These are phyloP conservation scores for Barnettozyma wickerhamii DNA, from an alignment of 805 yeast genomes.

Conservation along the genomic window DNA sequence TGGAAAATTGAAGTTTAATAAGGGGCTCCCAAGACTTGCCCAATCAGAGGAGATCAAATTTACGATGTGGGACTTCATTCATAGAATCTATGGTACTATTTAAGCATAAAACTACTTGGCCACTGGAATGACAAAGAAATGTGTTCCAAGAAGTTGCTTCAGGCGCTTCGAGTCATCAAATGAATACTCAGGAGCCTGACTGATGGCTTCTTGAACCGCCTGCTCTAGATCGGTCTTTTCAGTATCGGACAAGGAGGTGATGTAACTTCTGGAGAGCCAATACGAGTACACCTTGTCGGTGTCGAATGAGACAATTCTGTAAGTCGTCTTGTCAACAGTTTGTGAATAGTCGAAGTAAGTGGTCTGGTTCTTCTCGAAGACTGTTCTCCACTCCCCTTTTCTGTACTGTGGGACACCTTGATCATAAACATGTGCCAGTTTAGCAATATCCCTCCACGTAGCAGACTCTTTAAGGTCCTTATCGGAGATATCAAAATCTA, in stretches of 20 bases:
- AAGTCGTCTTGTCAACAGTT: conserved; percentile 29
- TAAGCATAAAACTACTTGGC: not conserved
- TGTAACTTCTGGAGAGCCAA: conserved; percentile 53
- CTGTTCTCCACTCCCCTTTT: conserved; percentile 41
- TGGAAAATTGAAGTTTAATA: conserved; percentile 20
- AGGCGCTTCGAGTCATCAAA: conserved; percentile 8
- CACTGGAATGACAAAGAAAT: conserved; percentile 17
- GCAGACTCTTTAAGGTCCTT: conserved; percentile 8
- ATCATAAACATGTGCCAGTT: conserved; percentile 29
- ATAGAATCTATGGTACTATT: conserved; percentile 6
- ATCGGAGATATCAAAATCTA: conserved; percentile 6
- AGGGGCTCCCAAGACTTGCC: conserved; percentile 18
- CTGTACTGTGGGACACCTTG: conserved; percentile 53
- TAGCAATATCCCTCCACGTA: conserved; percentile 17
- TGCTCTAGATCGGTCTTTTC: conserved; percentile 32
- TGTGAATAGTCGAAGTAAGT: conserved; percentile 31
- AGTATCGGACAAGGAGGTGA: conserved; percentile 38
- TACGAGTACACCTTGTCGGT: conserved; percentile 39
- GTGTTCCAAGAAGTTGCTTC: conserved; percentile 21
- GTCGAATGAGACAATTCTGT: conserved; percentile 29
- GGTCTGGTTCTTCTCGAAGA: conserved; percentile 28
- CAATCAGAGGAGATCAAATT: conserved; percentile 19
- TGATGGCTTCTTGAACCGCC: conserved; percentile 29
- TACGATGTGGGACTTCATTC: conserved; percentile 25
- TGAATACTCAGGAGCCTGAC: conserved; percentile 6